These are phyloP conservation scores for Globisporangium recalcitrans DNA, from an alignment of 352 stramenopile genomes.

Conservation along the genomic window DNA sequence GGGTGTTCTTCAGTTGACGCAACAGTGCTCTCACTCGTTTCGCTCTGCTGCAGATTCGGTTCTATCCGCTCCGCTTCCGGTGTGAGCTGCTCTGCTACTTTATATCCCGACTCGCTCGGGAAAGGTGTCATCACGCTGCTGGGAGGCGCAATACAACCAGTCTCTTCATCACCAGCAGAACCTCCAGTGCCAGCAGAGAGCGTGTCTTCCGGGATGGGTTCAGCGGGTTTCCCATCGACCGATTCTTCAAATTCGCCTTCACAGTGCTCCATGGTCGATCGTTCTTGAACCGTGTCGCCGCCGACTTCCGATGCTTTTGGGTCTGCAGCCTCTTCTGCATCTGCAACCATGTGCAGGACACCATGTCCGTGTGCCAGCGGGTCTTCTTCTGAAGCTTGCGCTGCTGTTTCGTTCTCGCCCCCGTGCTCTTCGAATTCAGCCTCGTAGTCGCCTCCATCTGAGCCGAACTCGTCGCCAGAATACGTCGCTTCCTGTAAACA, in stretches of 20 bases:
- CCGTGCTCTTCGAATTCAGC: conserved; percentile 23
- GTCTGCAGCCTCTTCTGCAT: neutral
- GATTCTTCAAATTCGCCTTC: neutral
- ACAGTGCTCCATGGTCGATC: neutral
- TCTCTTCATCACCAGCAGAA: neutral
- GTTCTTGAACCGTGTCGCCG: neutral
- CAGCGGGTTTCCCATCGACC: neutral
- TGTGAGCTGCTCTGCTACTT: neutral
- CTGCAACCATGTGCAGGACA: neutral
- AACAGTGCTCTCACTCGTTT: neutral
- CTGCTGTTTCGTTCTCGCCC: conserved; percentile 17
- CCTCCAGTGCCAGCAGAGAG: neutral
- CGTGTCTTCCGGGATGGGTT: neutral
- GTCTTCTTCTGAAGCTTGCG: neutral
- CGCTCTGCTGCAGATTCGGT: neutral
- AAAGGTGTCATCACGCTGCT: neutral
- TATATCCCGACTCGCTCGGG: neutral
- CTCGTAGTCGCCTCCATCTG: conserved; percentile 20
- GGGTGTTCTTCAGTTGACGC: neutral
- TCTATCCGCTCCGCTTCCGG: neutral
- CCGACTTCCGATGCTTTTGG: neutral
- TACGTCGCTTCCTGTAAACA: conserved; percentile 26
- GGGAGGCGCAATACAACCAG: neutral
- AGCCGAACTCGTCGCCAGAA: conserved; percentile 50
- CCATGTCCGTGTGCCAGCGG: neutral